Evolutionary conservation across 495 filamentous ascomycete genomes (phyloP).

Genomic region (Daldinia loculata): DNA sequence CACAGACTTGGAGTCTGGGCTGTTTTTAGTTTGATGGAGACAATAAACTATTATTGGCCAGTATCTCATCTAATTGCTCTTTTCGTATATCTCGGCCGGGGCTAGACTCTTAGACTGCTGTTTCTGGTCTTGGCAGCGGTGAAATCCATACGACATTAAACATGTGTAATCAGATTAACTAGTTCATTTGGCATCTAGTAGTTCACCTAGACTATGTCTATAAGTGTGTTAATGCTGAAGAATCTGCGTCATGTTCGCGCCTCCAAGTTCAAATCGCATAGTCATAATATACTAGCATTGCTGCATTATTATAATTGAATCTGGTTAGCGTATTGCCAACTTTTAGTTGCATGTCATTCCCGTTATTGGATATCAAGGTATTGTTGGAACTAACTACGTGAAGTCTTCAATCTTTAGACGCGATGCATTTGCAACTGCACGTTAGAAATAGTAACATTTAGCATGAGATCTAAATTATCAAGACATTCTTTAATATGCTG

Average conservation of each 20-base stretch:
- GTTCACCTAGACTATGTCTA: slow-evolving; percentile 13
- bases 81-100: slow-evolving; percentile 8
- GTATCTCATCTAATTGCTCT: slow-evolving; percentile 3
- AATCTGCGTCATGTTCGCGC: slow-evolving; percentile 13
- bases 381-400: not conserved
- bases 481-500: not conserved
- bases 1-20: slow-evolving; percentile 1
- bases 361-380: slow-evolving; percentile 1
- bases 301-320: not conserved
- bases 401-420: not conserved
- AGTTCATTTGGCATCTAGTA: not conserved
- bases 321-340: not conserved
- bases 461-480: not conserved
- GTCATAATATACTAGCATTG: not conserved
- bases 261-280: not conserved
- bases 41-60: slow-evolving; percentile 9
- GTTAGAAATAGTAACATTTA: not conserved
- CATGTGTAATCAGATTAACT: slow-evolving; percentile 7
- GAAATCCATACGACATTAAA: slow-evolving; percentile 13
- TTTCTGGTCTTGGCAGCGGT: slow-evolving; percentile 14
- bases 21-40: not conserved
- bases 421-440: not conserved
- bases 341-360: slow-evolving; percentile 10
- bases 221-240: not conserved
- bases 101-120: slow-evolving; percentile 17